Base-by-base conservation (phyloP, 306 rosid species). In the Delonix regia region DNA sequence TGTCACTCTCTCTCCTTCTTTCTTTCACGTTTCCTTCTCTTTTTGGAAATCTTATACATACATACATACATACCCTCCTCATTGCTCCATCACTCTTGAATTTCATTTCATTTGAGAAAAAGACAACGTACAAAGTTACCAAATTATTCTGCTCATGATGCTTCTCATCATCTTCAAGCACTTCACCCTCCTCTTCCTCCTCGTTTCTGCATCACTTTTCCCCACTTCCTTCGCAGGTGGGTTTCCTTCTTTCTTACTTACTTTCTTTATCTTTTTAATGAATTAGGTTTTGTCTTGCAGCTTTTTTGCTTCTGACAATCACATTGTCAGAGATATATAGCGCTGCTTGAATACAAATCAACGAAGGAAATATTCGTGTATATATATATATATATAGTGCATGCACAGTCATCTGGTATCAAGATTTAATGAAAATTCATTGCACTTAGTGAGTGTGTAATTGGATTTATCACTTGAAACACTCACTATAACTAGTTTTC, bases 201-300 rank as follows among this genome's bases (percentile, higher is more conserved):
- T 85, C 59, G 18, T 85, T 85, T 83, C 84, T 33, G 88, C 61
- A 12, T 74, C 89, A 21, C 81, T 88, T 66, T 64, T 85, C 60
- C 72, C 88, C 55, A 59, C 88, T 77, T 83, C 83, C 80, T 81
- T 76, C 8, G 83, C 89, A 83, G 92, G 91, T 87, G 53, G 9
- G 73, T 63, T 59, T 63, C 47, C 18, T 38, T 34, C 44, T 52
- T 52, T 48, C 55, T 15, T 15, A 0, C 28, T 64, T 64, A 2
- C 14, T 47, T 14, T 6, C 38, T 6, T 34, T 38, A 80, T 77
- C 47, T n/a, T 4, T 39, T 39, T 4, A n/a, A n/a, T 13, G 16
- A 12, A 7, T 66, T 39, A 68, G 24, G 36, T 78, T 19, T 22
- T 47, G 27, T 18, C 21, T 34, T 60, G 78, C 84, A 82, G 86